Evolutionary conservation across 371 early-diverging fungal species (phyloP).

Genomic region (Phascolomyces articulosus): DNA sequence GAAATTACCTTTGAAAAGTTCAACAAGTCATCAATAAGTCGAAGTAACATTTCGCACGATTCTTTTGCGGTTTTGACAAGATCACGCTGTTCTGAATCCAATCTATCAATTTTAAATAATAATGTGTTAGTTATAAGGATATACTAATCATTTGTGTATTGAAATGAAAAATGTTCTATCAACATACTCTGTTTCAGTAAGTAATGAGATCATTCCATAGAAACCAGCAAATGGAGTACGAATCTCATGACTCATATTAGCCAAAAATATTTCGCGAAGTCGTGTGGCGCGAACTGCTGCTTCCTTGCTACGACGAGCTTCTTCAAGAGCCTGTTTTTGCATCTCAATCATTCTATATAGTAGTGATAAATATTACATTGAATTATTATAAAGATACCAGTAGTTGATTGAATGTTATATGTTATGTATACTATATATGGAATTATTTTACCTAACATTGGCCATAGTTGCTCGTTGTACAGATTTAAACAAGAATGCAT

Average conservation of each 20-base stretch:
- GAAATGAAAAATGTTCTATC: too few species aligned
- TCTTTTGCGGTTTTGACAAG: constrained; percentile 62
- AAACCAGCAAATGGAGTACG: constrained; percentile 64
- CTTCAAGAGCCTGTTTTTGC: constrained; percentile 49
- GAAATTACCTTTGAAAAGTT: constrained; percentile 55
- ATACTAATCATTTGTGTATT: too few species aligned
- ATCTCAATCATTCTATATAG: constrained; percentile 44
- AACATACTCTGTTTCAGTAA: constrained; percentile 46
- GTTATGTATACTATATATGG: too few species aligned
- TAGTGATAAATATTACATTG: not conserved
- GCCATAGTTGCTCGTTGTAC: constrained; percentile 46
- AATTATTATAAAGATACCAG: too few species aligned
- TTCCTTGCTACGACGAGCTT: constrained; percentile 47
- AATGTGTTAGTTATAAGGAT: too few species aligned
- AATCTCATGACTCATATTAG: constrained; percentile 62
- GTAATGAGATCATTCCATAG: constrained; percentile 60
- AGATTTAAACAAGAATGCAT: constrained; percentile 56
- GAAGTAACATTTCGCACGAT: constrained; percentile 60
- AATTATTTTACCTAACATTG: constrained; percentile 25
- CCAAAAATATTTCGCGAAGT: constrained; percentile 56
- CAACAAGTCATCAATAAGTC: constrained; percentile 64
- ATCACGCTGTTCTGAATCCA: constrained; percentile 60
- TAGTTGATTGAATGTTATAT: too few species aligned
- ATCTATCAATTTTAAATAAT: not conserved
- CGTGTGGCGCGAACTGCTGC: constrained; percentile 49